Percentiles rank a stretch among this genome's conserved stretches.
phyloP scores from a whole-genome alignment of 164 flowering plant genomes.

The Macadamia tetraphylla region DNA sequence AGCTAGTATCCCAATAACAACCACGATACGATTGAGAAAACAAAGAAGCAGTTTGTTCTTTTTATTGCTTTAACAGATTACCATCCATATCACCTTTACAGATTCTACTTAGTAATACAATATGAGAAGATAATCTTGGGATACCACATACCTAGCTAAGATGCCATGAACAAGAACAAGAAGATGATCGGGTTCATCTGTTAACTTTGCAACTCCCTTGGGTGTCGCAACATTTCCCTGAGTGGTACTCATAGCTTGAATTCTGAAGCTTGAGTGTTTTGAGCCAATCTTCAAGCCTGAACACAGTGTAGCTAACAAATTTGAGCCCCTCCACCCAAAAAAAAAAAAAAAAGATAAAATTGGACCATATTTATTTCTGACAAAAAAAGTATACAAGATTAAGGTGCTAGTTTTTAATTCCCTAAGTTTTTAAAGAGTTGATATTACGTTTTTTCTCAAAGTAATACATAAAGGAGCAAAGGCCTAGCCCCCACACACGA shows the following conservation, averaged over 20 bases:
- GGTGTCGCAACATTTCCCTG: slow-evolving; percentile 41
- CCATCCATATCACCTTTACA: too few species aligned
- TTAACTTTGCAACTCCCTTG: slow-evolving; percentile 19
- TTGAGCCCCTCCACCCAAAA: slow-evolving; percentile 2
- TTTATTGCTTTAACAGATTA: too few species aligned
- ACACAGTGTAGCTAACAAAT: slow-evolving; percentile 13
- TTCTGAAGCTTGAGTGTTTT: slow-evolving; percentile 32
- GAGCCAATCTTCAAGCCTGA: slow-evolving; percentile 44
- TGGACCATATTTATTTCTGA: background rate
- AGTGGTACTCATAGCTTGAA: slow-evolving; percentile 55
- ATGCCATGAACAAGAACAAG: slow-evolving; percentile 98
- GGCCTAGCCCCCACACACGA: too few species aligned
- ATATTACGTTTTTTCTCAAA: too few species aligned
- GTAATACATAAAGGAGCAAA: too few species aligned
- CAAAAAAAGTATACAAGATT: too few species aligned
- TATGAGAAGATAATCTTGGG: background rate
- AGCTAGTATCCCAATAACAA: too few species aligned
- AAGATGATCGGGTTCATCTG: slow-evolving; percentile 83
- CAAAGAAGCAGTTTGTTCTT: too few species aligned
- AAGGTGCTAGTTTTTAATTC: too few species aligned
- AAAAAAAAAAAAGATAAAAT: background rate
- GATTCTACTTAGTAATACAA: background rate
- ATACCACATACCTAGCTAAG: slow-evolving; percentile 62
- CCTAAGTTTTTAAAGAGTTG: too few species aligned
- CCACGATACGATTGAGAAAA: too few species aligned